Percentiles rank a stretch among this genome's conserved stretches.
Conservation (phyloP, 1,284 basidiomycete species). For the Pisolithus thermaeus region DNA sequence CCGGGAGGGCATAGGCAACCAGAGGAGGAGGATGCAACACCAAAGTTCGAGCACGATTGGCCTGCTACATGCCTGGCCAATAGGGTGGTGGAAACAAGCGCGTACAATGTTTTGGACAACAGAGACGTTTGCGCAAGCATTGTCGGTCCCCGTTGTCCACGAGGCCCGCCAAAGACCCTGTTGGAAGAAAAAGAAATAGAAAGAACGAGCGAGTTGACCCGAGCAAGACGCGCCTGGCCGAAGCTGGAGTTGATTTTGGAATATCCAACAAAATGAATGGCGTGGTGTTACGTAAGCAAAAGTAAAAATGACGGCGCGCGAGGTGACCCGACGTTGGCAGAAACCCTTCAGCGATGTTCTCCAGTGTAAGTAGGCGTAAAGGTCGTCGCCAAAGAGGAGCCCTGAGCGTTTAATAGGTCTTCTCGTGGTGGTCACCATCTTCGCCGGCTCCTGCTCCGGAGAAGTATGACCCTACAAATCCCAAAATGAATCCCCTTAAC, state of each 20-base stretch:
- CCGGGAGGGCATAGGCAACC: constrained; percentile 72
- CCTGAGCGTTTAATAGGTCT: constrained; percentile 25
- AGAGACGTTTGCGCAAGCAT: background rate
- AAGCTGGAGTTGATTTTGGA: no score
- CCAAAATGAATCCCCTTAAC: constrained; percentile 78
- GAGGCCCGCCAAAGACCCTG: background rate
- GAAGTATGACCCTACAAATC: constrained; percentile 60
- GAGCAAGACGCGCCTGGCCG: no score
- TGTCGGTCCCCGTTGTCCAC: background rate
- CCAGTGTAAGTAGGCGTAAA: constrained; percentile 11
- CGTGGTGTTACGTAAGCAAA: background rate
- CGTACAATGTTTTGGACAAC: constrained; percentile 2
- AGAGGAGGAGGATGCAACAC: constrained; percentile 40
- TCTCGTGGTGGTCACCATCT: constrained; percentile 38
- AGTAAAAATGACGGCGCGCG: background rate
- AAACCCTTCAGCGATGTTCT: constrained; percentile 14
- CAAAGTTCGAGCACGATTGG: constrained; percentile 69
- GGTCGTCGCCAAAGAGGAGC: background rate
- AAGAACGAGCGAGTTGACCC: no score
- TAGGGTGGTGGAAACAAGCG: constrained; percentile 10
- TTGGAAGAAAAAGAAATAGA: no score
- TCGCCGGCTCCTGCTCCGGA: constrained; percentile 25
- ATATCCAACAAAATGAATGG: no score
- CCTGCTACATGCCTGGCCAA: constrained; percentile 22
- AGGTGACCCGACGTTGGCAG: background rate